Evolutionary conservation across 1,284 basidiomycete genomes (phyloP), one percentile per base, ranked within the genome.

Genomic region (Pseudozyma sp.): DNA sequence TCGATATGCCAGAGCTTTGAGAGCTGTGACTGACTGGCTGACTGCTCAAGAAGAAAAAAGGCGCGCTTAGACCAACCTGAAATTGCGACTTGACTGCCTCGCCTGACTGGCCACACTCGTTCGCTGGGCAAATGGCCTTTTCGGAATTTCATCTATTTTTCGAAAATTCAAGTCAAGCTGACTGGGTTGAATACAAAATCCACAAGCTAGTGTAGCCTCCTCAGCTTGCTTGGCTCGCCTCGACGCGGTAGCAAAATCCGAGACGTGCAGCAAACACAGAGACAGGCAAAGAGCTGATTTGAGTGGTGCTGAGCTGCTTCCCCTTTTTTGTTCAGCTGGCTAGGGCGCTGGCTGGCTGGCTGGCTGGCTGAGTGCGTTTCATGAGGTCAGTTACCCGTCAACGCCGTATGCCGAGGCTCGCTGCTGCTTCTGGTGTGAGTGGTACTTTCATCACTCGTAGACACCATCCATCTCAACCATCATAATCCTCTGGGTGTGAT

Each of bases 151-250:
- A n/a, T 7, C 35, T 37, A 4, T 1, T 37, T 37, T 37, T 14
- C 35, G 1, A 37, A 37, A 37, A 14, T 37, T 37, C 9, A 37
- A 37, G 35, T 37, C 35, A 37, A 37, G 14, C 35, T 37, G 39
- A 42, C 7, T 42, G 24, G 24, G 24, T 39, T 51, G 42, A 54
- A 54, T 46, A 54, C 34, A 45, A 46, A 46, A n/a, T 44, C 29
- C 24, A 31, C 39, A 17, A 8, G n/a, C 46, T 13, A 35, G 14
- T 33, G 35, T 24, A 24, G 24, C 24, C 24, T 24, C 24, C 24
- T n/a, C n/a, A 7, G 40, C 2, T 44, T 19, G 43, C 7, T 10
- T 29, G 7, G 9, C 33, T 35, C n/a, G 16, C 14, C 46, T 31
- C 45, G 45, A 47, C n/a, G 46, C 33, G 7, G 35, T 37, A 2